Percentiles rank a stretch among this genome's conserved stretches.
phyloP scores from a whole-genome alignment of 768 basidiomycete species.

The Asterophora lycoperdoides region DNA sequence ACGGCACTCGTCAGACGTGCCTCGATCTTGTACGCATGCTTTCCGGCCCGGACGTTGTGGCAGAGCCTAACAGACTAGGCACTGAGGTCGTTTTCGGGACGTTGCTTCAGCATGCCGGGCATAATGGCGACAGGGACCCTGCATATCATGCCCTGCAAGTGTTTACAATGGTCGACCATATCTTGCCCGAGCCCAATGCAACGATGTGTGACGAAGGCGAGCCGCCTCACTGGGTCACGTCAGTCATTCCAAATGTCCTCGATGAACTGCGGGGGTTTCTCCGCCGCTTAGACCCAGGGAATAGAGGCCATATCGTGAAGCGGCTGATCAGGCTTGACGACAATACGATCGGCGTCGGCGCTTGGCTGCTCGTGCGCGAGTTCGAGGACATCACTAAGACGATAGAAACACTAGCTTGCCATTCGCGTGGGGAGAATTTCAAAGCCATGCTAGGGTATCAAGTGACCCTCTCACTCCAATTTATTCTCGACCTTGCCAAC shows the following conservation, averaged over 20 bases:
- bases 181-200: conserved; percentile 41
- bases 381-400: conserved; percentile 44
- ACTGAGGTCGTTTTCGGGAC: conserved; percentile 52
- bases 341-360: conserved; percentile 52
- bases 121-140: conserved; percentile 46
- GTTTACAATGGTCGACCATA: conserved; percentile 50
- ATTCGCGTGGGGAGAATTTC: conserved; percentile 27
- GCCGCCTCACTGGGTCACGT: conserved; percentile 44
- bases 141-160: conserved; percentile 51
- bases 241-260: conserved; percentile 55
- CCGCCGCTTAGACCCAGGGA: conserved; percentile 51
- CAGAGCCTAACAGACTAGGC: conserved; percentile 33
- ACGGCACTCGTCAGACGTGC: conserved; percentile 45
- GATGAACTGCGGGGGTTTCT: conserved; percentile 54
- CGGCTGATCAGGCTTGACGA: conserved; percentile 55
- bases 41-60: conserved; percentile 26
- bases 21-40: conserved; percentile 44
- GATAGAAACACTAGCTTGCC: conserved; percentile 33
- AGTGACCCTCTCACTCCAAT: conserved; percentile 43
- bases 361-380: conserved; percentile 69
- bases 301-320: conserved; percentile 47
- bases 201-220: conserved; percentile 26
- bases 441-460: conserved; percentile 43
- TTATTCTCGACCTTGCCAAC: conserved; percentile 43
- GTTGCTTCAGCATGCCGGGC: conserved; percentile 48